These are phyloP conservation scores for Periconia sp. DNA, from an alignment of 2,329 filamentous ascomycete species.

Conservation along the genomic window DNA sequence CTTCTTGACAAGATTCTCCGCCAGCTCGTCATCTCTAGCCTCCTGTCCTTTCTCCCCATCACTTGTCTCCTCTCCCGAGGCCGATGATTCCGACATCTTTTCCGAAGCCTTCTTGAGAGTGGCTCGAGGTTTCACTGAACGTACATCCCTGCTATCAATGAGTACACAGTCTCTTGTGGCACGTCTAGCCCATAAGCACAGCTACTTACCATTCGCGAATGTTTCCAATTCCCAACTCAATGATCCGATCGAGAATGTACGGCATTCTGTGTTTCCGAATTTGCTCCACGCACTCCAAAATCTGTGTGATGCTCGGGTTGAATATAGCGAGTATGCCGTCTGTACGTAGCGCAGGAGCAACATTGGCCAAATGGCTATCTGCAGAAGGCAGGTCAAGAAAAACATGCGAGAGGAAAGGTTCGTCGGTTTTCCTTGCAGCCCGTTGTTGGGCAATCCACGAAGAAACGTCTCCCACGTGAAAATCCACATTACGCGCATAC, in stretches of 20 bases:
- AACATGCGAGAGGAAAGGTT: constrained; percentile 70
- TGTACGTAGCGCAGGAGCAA: constrained; percentile 61
- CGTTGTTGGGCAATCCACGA: constrained; percentile 61
- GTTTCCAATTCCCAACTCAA: constrained; percentile 60
- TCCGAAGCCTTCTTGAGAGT: constrained; percentile 23
- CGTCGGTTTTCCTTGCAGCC: constrained; percentile 23
- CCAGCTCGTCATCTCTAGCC: constrained; percentile 31
- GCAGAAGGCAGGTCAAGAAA: constrained; percentile 73
- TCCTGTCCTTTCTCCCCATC: constrained; percentile 24
- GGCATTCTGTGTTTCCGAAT: constrained; percentile 59
- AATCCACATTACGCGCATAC: constrained; percentile 71
- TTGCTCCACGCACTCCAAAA: constrained; percentile 63
- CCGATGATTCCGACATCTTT: constrained; percentile 1
- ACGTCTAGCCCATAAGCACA: neutral
- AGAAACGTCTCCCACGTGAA: constrained; percentile 68
- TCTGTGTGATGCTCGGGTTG: constrained; percentile 77
- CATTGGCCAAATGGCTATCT: constrained; percentile 53
- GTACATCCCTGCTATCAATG: constrained; percentile 51
- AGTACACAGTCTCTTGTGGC: neutral
- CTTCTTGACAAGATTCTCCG: constrained; percentile 22
- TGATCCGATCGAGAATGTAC: constrained; percentile 59
- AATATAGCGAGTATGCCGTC: constrained; percentile 71
- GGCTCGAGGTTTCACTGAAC: constrained; percentile 49
- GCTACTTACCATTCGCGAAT: constrained; percentile 58
- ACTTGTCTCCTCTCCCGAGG: constrained; percentile 9